These are phyloP conservation scores for Ceratocystis eucalypticola DNA, from an alignment of 2,329 filamentous ascomycete genomes.

Conservation along the genomic window DNA sequence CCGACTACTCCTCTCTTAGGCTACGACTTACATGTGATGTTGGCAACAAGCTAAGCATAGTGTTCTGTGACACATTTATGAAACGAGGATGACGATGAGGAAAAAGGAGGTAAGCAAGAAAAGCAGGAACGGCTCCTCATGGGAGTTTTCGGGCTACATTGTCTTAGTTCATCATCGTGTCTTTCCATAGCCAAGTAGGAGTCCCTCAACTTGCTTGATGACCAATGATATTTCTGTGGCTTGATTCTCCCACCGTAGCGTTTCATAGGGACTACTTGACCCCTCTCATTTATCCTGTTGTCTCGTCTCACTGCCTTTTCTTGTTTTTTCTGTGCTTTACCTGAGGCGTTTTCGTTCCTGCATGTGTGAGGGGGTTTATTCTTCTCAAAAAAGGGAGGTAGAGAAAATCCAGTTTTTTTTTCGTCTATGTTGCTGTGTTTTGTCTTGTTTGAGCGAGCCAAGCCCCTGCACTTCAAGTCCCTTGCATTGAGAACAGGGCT, in stretches of 20 bases:
- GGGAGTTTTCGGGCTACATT: neutral
- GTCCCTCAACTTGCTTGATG: neutral
- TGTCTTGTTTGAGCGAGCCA: neutral
- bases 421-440: neutral
- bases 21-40: neutral
- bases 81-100: neutral
- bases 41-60: neutral
- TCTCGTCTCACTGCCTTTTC: neutral
- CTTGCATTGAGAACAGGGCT: neutral
- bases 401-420: neutral
- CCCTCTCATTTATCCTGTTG: neutral
- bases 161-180: neutral
- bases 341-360: slow-evolving; percentile 2
- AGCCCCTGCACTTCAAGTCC: neutral
- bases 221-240: neutral
- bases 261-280: neutral
- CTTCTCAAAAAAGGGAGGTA: neutral
- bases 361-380: neutral
- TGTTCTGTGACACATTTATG: neutral
- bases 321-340: neutral
- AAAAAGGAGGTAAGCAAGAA: neutral
- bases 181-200: neutral
- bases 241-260: neutral
- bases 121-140: neutral
- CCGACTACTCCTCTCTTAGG: neutral